Percentiles rank a stretch among this genome's conserved stretches.
phyloP scores from a whole-genome alignment of 2,329 filamentous ascomycete species.

The Talaromyces sp. region DNA sequence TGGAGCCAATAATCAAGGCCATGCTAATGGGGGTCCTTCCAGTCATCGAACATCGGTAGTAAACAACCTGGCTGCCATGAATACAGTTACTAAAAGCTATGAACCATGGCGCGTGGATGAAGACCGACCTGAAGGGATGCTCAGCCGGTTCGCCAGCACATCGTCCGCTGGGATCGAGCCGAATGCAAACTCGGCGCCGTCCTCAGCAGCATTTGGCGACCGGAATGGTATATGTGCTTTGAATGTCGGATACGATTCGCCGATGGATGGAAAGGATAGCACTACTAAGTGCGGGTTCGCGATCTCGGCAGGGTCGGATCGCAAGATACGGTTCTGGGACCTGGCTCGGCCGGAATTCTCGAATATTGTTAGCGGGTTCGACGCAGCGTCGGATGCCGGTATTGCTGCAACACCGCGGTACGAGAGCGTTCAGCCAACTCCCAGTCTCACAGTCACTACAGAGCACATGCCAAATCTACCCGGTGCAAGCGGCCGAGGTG shows the following conservation, averaged over 20 bases:
- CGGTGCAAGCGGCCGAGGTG: slow-evolving; percentile 23
- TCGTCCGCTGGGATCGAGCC: slow-evolving; percentile 56
- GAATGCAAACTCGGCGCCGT: slow-evolving; percentile 33
- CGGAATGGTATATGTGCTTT: slow-evolving; percentile 65
- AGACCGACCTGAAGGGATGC: slow-evolving; percentile 79
- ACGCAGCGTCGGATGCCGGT: slow-evolving; percentile 55
- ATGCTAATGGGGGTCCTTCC: slow-evolving; percentile 8
- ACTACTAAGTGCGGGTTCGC: slow-evolving; percentile 75
- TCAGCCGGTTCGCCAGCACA: slow-evolving; percentile 69
- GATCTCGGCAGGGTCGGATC: slow-evolving; percentile 81
- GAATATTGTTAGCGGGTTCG: slow-evolving; percentile 72
- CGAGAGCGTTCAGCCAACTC: slow-evolving; percentile 56
- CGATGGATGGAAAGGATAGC: slow-evolving; percentile 55
- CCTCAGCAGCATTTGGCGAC: slow-evolving; percentile 16
- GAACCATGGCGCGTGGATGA: slow-evolving; percentile 87
- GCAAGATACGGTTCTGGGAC: slow-evolving; percentile 93
- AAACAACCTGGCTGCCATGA: slow-evolving; percentile 13
- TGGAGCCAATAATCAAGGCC: neutral
- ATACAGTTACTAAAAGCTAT: slow-evolving; percentile 54
- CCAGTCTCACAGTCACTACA: slow-evolving; percentile 60
- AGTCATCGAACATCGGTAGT: slow-evolving; percentile 16
- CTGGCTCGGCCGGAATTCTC: slow-evolving; percentile 72
- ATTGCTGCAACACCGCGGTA: slow-evolving; percentile 60
- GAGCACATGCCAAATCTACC: slow-evolving; percentile 53
- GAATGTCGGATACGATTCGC: slow-evolving; percentile 63